Base-by-base conservation (phyloP, 2,329 filamentous ascomycete genomes). In the Albophoma yamanashiensis region DNA sequence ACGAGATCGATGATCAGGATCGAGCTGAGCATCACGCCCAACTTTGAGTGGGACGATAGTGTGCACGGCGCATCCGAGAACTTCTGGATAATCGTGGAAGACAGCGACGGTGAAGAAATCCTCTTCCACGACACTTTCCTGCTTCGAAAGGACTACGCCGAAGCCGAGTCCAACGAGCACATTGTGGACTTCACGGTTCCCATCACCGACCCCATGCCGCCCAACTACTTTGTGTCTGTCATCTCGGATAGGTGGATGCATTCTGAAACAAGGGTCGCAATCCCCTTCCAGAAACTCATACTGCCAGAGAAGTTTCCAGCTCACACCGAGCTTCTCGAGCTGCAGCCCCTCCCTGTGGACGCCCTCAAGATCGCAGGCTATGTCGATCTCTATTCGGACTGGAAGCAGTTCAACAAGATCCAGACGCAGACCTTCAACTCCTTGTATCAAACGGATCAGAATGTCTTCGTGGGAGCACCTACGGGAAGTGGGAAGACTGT, bases 211-310 rank as follows among this genome's bases (percentile, higher is more conserved):
- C 95, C 95, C 0, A 96, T 97, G 89, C 94, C 94, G 17, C 94
- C 95, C 0, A 96, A 99, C 73, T 99, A 99, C 77, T 99, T 99
- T 76, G 91, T 99, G 68, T 94, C 92, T 0, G 84, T 99, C 45
- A 78, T 97, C 25, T 97, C 93, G 4, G 94, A 99, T 73, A 83
- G 94, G 66, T 99, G 94, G 94, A 97, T 99, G 91, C 91, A 96
- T 71, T 91, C 93, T 0, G 92, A 99, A 76, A 96, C 92, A 1
- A 92, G 92, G 70, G 79, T 99, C 59, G 89, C 93, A 0, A 89
- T 99, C 2, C 93, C 92, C 0, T 97, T 99, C 78, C 89, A 96
- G 72, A 97, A 97, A 72, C 81, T 99, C 36, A 89, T 96, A 52
- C 81, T 99, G 6, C 94, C 94, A 0, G 93, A 97, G 73, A 94